Conservation (phyloP, 345 rosid genomes). For the Carallia brachiata region DNA sequence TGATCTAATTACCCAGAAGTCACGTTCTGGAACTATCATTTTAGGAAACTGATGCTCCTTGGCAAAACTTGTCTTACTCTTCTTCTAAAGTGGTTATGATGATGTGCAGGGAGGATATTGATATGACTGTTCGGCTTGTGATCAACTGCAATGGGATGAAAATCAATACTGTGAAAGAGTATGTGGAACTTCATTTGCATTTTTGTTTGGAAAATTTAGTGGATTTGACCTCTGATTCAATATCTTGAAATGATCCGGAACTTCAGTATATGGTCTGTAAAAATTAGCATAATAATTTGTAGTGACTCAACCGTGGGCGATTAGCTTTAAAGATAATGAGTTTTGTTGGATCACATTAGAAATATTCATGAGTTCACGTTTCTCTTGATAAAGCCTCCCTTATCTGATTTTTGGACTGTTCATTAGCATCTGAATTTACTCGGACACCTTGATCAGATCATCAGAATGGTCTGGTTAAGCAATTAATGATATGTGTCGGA, state of each 20-base stretch:
- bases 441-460: not conserved
- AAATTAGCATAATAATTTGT: not conserved
- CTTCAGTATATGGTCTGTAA: slow-evolving; percentile 1
- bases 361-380: not conserved
- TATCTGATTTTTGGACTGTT: not conserved
- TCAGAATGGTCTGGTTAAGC: not conserved
- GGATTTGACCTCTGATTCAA: slow-evolving; percentile 8
- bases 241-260: slow-evolving; percentile 4
- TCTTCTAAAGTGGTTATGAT: slow-evolving; percentile 14
- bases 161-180: slow-evolving; percentile 80
- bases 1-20: not conserved
- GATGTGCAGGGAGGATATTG: slow-evolving; percentile 65
- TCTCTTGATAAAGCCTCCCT: not conserved
- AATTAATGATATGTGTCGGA: not conserved
- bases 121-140: slow-evolving; percentile 91
- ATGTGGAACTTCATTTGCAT: slow-evolving; percentile 30
- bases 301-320: too few species aligned
- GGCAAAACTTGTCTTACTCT: not conserved
- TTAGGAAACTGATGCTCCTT: slow-evolving; percentile 3
- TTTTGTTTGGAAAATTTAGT: slow-evolving; percentile 1
- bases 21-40: not conserved
- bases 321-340: not conserved
- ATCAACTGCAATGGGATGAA: slow-evolving; percentile 87
- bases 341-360: not conserved
- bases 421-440: not conserved